Evolutionary conservation across 2,329 filamentous ascomycete genomes (phyloP), one percentile per base, ranked within the genome.

Genomic region (Penicillium sp.): DNA sequence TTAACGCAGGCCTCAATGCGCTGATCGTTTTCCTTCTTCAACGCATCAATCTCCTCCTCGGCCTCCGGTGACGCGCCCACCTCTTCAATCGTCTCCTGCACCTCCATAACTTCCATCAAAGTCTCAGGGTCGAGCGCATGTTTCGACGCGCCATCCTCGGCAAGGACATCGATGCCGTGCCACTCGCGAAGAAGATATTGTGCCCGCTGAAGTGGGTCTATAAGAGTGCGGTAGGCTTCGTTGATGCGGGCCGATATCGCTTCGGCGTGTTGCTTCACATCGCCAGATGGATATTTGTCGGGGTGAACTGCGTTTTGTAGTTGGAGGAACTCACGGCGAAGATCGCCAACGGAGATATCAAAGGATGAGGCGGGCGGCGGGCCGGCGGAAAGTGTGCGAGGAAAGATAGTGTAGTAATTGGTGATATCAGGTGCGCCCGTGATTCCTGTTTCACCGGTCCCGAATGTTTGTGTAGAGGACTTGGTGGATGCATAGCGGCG

Each of bases 371-470:
- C 54, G 0, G 93, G 93, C 0, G 95, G 95, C 0, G 92, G 90
- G 2, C 93, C 93, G 1, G 75, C 53, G 0, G 92, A 85, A 3
- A 97, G 83, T 3, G 92, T 90, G 31, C 83, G 72, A 1, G 93
- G 92, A 81, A 99, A 99, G 77, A 98, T 86, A 55, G 88, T 85
- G 83, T 97, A 98, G 81, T 93, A 86, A 54, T 88, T 91, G 39
- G 73, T 75, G 50, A 75, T 71, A 53, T 78, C 70, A 2, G 74
- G 74, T 29, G 68, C 62, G 35, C 57, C 60, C 26, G 57, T 46
- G n/a, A 67, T 50, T n/a, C 50, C 43, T 39, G 27, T 31, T 35
- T 62, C 49, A 16, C n/a, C 46, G 11, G 52, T 13, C 19, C 50
- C 49, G 19, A 47, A 39, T 21, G 59, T 2, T 33, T 61, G 43